phyloP scores from a whole-genome alignment of 208 protist genomes.

The Leishmania turanica region DNA sequence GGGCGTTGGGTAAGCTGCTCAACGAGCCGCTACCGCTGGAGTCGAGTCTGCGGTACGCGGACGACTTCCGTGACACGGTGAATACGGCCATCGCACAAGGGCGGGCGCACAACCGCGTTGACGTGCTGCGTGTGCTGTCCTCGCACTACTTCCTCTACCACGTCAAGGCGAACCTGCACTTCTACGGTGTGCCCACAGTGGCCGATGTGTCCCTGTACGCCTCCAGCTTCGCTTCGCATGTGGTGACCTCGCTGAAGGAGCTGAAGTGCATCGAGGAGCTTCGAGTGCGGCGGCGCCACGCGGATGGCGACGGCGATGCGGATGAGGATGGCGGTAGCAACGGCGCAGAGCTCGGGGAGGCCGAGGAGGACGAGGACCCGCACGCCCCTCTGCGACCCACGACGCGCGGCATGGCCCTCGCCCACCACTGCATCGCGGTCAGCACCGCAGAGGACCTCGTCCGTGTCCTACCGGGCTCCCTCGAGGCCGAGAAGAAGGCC shows the following conservation, averaged over 20 bases:
- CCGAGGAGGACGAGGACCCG: constrained; percentile 50
- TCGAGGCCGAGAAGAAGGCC: constrained; percentile 25
- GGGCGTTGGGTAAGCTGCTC: constrained; percentile 68
- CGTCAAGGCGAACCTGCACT: constrained; percentile 71
- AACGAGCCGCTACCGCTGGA: constrained; percentile 86
- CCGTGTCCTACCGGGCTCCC: constrained; percentile 29
- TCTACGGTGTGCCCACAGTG: constrained; percentile 73
- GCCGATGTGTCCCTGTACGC: constrained; percentile 76
- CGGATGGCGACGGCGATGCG: not conserved
- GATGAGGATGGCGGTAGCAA: constrained; percentile 2
- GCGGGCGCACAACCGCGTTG: constrained; percentile 49
- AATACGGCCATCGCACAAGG: constrained; percentile 78
- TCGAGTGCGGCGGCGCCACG: not conserved
- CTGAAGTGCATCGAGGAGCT: constrained; percentile 54
- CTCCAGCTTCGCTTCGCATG: constrained; percentile 66
- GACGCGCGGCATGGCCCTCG: constrained; percentile 62
- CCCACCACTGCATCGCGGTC: constrained; percentile 63
- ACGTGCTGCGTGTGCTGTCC: constrained; percentile 77
- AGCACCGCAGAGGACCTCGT: constrained; percentile 55
- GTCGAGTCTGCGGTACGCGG: constrained; percentile 75
- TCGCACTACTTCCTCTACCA: constrained; percentile 88
- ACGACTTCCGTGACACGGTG: constrained; percentile 78
- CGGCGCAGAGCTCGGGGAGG: constrained; percentile 11
- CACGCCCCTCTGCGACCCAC: constrained; percentile 51
- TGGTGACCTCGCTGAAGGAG: constrained; percentile 54